Percentiles rank a stretch among this genome's conserved stretches.
Conservation (phyloP, 192 early-diverging fungal species). For the Podochytrium sp. region DNA sequence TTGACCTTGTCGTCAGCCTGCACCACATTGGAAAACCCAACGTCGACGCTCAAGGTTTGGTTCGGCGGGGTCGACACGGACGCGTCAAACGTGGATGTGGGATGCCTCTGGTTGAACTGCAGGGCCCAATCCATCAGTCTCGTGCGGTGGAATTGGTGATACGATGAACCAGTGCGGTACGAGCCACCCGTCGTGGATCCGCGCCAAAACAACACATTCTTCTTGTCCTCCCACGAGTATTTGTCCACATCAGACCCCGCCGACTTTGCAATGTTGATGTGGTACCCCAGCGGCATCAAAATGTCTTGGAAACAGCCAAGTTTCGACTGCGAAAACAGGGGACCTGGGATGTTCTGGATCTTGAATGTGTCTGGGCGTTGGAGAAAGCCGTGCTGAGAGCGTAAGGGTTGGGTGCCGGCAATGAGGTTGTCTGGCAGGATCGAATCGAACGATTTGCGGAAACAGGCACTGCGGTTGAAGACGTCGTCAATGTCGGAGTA, state of each 20-base stretch:
- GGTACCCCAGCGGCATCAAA: background rate
- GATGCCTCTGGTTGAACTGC: background rate
- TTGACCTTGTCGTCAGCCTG: background rate
- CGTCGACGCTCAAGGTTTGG: background rate
- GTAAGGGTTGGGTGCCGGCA: background rate
- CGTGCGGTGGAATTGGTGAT: background rate
- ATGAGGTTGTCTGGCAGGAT: background rate
- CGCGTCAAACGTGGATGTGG: background rate
- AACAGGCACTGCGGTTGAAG: constrained; percentile 1
- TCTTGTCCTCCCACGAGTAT: background rate
- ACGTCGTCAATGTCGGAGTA: too few species aligned
- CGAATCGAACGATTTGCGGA: background rate
- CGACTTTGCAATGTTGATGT: background rate
- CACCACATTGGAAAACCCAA: background rate
- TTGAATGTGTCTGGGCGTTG: background rate
- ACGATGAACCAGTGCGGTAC: background rate
- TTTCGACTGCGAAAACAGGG: constrained; percentile 2
- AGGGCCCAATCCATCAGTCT: background rate
- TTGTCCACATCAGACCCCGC: background rate
- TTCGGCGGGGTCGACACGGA: background rate
- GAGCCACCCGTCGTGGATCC: background rate
- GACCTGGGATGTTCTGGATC: background rate
- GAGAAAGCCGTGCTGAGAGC: constrained; percentile 1
- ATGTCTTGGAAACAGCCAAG: constrained; percentile 1
- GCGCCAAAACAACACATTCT: constrained; percentile 10